Base-by-base conservation (phyloP, 441 rosid genomes). In the Melastoma candidum region DNA sequence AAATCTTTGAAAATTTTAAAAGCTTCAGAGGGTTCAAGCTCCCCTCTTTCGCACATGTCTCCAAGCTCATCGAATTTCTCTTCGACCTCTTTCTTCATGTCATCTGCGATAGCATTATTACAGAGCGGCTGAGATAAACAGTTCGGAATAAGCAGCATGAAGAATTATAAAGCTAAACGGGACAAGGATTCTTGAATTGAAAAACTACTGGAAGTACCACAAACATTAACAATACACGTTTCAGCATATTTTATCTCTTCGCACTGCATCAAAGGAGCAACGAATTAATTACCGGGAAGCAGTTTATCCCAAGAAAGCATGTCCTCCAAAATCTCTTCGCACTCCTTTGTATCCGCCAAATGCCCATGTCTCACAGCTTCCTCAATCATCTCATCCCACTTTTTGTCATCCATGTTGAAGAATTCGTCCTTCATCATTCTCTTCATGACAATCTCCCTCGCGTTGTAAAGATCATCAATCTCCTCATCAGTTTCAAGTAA, bases 291-390 rank as follows among this genome's bases (percentile, higher is more conserved):
- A 86, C 96, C 90, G 53, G 96, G 88, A 63, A 87, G 98, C 32
- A 90, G 95, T 55, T 83, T 83, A 63, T 85, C 87, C 96, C 95
- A 90, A 48, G 72, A 63, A 61, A 83, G 87, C 90, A 81, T 87
- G 74, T 81, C 96, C 73, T 90, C 95, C 32, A 90, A 73, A 69
- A 83, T 75, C 46, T 70, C 77, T 53, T 85, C 98, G 54, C 93
- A 85, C 60, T 83, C 82, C 66, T 64, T 73, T 3, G 96, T 87
- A 66, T 81, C 81, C 50, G 49, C 74, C 39, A 85, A 58, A 69
- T 65, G 53, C 17, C 96, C 95, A n/a, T 80, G 75, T 45, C 73
- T 64, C 39, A 74, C 58, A 0, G 84, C 85, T 64, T 90, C 95
- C 58, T 63, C 70, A 61, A 90, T 47, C 81, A 90, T 80, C 26